Base-by-base conservation (phyloP, 257 asterid genomes). In the Hygrophila difformis region DNA sequence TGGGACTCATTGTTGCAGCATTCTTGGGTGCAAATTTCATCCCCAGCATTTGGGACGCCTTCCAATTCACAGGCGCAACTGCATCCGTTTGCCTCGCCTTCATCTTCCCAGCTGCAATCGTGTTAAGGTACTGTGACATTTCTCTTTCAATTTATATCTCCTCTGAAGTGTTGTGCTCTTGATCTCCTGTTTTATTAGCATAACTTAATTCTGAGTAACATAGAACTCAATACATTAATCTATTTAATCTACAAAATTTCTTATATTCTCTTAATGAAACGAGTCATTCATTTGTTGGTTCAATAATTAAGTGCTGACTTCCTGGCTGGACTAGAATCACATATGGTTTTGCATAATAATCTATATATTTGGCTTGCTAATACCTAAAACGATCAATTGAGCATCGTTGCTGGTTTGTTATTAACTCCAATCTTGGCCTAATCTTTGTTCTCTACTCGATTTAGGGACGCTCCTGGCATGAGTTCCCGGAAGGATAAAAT, bases 21-120 rank as follows among this genome's bases (percentile, higher is more conserved):
- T 74, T 70, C 63, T 22, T 74, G 16, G 78, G 82, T 0, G 82
- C 78, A 6, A 74, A 74, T 50, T 74, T 74, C 55, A 61, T 74
- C 39, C 82, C 82, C 46, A 70, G 73, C 38, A 70, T 74, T 47
- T 74, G 82, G 82, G 82, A 63, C 26, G 82, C 72, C 2, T 74
- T 74, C 39, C 82, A 74, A 51, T 70, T 74, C 64, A 74, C 78
- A 0, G 78, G 82, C 20, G 72, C 78, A 12, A 74, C 82, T 8
- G 22, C 75, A 2, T 72, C 78, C 1, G 78, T 66, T 46, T 74
- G 75, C 59, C 47, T 74, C 11, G 72, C 62, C 12, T 70, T 69
- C 68, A 74, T 74, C 39, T 66, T 74, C 39, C 82, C 82, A 6
- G 72, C 75, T 37, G 57, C 60, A 1, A 63, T 76, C 22, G 56